Base-by-base conservation (phyloP, 768 basidiomycete species). In the Daedaleopsis nitida region DNA sequence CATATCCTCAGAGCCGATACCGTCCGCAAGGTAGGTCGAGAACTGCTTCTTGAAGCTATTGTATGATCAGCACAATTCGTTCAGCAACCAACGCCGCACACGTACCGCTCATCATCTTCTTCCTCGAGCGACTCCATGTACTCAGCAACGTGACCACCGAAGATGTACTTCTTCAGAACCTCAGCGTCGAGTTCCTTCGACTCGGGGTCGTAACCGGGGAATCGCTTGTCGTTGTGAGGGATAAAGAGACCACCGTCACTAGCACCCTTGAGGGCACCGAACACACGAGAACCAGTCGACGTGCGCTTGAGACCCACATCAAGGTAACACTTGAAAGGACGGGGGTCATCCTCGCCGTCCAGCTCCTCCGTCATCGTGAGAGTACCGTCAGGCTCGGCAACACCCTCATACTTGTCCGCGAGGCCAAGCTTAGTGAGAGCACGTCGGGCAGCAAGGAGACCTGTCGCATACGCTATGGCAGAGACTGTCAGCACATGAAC, bases 61-160 rank as follows among this genome's bases (percentile, higher is more conserved):
- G 21, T 4, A n/a, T 8, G 6, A 52, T 23, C 43, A 35, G 37
- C 19, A 35, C n/a, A 45, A 60, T 62, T 39, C 55, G 69, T 2
- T n/a, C 3, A 11, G 16, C 3, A 23, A 58, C 12, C 52, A 56
- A 48, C 32, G 19, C 47, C 7, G n/a, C 27, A 39, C 12, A 73
- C 83, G 63, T 67, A 87, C 87, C 95, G 86, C 80, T 98, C 96
- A 70, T 98, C 97, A 73, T 99, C 97, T 81, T 99, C 97, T 84
- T 99, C 97, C 81, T 99, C 97, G 56, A 98, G 81, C 59, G 88
- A 91, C 80, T 98, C 93, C 97, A 99, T 99, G 84, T 98, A 99
- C 79, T 98, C 97, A 53, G 97, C 94, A 59, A 99, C 90, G 75
- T 99, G 97, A 55, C 96, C 96, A 74, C 93, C 96, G 69, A 83